Conservation (phyloP, 805 yeast species). For the Crinitomyces ghanaensis region DNA sequence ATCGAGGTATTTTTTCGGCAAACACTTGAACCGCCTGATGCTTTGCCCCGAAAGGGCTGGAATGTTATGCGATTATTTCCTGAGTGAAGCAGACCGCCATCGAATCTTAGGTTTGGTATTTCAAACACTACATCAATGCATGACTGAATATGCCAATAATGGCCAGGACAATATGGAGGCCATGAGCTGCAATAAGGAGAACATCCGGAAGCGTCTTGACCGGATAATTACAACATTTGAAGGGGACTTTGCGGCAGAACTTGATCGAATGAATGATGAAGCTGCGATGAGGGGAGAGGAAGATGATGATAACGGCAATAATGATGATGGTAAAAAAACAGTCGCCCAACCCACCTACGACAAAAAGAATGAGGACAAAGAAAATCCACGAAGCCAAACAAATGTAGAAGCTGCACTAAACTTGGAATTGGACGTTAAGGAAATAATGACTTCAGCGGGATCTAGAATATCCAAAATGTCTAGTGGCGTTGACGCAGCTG, state of each 20-base stretch:
- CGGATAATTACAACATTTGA: constrained; percentile 9
- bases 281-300: too few species aligned
- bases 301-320: too few species aligned
- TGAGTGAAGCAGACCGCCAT: constrained; percentile 17
- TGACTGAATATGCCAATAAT: constrained; percentile 8
- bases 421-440: too few species aligned
- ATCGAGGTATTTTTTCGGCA: constrained; percentile 15
- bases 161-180: constrained; percentile 2
- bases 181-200: not conserved
- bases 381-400: too few species aligned
- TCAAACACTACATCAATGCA: constrained; percentile 7
- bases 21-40: constrained; percentile 9
- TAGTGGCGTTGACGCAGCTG: too few species aligned
- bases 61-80: constrained; percentile 12
- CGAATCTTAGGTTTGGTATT: constrained; percentile 14
- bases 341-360: too few species aligned
- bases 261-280: not conserved
- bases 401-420: too few species aligned
- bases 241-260: constrained; percentile 5
- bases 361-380: too few species aligned
- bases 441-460: too few species aligned
- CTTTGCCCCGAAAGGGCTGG: constrained; percentile 17
- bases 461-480: too few species aligned
- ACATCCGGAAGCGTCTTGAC: constrained; percentile 7
- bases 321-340: too few species aligned